Evolutionary conservation across 208 protist genomes (phyloP).

Genomic region (Leishmania turanica): DNA sequence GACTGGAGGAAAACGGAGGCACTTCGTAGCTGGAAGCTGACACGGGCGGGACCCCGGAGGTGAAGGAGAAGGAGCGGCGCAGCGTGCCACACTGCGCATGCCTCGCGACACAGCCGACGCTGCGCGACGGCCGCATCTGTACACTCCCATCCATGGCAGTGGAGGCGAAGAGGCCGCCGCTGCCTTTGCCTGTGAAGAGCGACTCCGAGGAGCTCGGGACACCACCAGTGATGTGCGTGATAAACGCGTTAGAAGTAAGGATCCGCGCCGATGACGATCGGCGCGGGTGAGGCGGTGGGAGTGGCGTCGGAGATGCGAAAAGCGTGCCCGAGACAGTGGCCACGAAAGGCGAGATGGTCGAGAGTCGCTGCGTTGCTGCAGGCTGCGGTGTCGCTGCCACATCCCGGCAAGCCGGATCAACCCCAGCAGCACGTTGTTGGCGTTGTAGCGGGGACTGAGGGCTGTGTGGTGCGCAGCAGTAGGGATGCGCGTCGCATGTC

Average conservation of each 20-base stretch:
- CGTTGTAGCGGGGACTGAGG: background rate
- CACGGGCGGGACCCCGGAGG: constrained; percentile 11
- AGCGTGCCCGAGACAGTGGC: background rate
- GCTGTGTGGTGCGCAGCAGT: background rate
- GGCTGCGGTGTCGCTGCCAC: background rate
- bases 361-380: background rate
- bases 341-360: background rate
- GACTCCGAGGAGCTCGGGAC: background rate
- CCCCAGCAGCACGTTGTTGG: background rate
- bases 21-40: background rate
- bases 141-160: background rate
- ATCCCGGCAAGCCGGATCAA: background rate
- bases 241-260: background rate
- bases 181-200: constrained; percentile 4
- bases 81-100: background rate
- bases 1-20: constrained; percentile 3
- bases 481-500: background rate
- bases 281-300: constrained; percentile 25
- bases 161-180: background rate
- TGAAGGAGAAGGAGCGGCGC: constrained; percentile 35
- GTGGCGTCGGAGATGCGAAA: constrained; percentile 1
- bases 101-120: background rate
- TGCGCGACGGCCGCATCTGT: background rate
- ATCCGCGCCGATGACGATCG: constrained; percentile 27
- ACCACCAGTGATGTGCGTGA: background rate